Evolutionary conservation across 176 grass and related monocot species (phyloP), one percentile per base, ranked within the genome.

Genomic region (Raddia guianensis): DNA sequence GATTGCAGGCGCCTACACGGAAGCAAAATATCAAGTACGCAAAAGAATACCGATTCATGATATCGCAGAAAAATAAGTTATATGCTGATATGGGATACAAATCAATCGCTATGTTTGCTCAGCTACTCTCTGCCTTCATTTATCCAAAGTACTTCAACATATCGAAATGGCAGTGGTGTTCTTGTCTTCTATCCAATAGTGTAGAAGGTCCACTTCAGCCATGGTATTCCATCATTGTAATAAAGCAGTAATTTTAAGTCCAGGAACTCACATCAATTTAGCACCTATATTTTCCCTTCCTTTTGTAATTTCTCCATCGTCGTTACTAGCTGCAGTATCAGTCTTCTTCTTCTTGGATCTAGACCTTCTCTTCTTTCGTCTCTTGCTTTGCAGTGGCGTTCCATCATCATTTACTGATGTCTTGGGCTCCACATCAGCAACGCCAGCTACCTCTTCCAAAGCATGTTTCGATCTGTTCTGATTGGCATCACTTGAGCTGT

Each of bases 321-420:
- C 51, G 47, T 14, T 81, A 43, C 2, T 33, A 78, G 7, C 61
- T 59, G 32, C 8, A 51, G 6, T 42, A 60, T 78, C 60, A 5
- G 18, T 42, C 72, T 73, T 82, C 56, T 47, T 83, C 68, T 72
- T 82, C 44, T 82, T 86, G 34, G 83, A 82, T 68, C 76, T 90
- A 37, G 58, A 73, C 44, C 3, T 82, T 73, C 76, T 90, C 66
- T 27, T 89, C 55, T 73, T 90, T 50, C 53, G 78, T 74, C 68
- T 90, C 73, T 59, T 90, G 52, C 77, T 86, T 66, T 76, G 42
- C 27, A 82, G 83, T 46, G 47, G 77, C 12, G 52, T 35, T 58
- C 63, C 59, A 46, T 77, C 83, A 7, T 32, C 51, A 46, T 71
- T 80, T 57, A 44, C 58, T 18, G 78, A 6, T 11, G 59, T 58